Evolutionary conservation across 257 asterid species (phyloP).

Genomic region (Coffea eugenioides): DNA sequence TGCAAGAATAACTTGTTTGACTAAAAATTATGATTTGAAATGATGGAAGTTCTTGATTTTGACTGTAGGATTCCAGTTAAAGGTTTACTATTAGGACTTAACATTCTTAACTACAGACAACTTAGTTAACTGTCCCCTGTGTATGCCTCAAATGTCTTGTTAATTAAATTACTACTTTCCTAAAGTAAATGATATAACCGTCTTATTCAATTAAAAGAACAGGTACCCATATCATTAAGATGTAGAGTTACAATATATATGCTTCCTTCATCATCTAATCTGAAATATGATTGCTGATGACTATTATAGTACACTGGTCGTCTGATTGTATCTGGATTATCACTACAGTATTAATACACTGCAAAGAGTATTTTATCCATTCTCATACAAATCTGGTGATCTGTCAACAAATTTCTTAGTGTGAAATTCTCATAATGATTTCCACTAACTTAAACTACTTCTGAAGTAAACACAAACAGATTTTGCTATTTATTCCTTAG

Average conservation of each 20-base stretch:
- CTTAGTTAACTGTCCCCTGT: background rate
- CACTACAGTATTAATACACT: background rate
- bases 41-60: background rate
- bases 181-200: background rate
- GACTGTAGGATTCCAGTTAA: background rate
- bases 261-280: background rate
- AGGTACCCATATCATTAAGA: background rate
- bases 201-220: background rate
- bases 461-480: background rate
- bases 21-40: background rate
- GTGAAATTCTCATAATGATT: too few relatives aligned
- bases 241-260: too few relatives aligned
- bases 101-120: background rate
- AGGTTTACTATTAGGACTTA: too few relatives aligned
- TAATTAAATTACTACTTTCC: background rate
- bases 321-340: too few relatives aligned
- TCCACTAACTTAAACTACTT: background rate
- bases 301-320: background rate
- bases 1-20: background rate
- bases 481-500: conserved; percentile 2
- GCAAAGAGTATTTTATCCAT: too few relatives aligned
- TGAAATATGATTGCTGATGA: background rate
- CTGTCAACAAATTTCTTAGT: background rate
- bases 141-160: background rate
- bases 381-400: too few relatives aligned